These are phyloP conservation scores for Brassica cretica DNA, from an alignment of 345 rosid species.

Conservation along the genomic window DNA sequence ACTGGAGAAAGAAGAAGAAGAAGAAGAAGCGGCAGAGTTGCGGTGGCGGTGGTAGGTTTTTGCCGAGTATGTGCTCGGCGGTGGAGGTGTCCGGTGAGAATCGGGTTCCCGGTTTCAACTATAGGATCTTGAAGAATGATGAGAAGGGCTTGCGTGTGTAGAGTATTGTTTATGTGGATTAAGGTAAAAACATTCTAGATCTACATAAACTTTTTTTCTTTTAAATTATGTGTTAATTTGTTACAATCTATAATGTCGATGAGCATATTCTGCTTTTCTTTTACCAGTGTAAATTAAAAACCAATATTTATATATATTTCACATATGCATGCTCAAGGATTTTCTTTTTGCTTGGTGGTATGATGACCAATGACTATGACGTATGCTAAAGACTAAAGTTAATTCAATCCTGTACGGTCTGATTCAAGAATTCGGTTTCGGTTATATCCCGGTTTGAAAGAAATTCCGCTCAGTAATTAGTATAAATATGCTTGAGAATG, in stretches of 20 bases:
- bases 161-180: conserved; percentile 1
- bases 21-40: conserved; percentile 46
- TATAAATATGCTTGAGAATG: background rate
- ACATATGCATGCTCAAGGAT: background rate
- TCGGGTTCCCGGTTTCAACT: conserved; percentile 38
- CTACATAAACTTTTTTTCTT: background rate
- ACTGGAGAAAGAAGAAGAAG: conserved; percentile 66
- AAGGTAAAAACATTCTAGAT: conserved; percentile 9
- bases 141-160: conserved; percentile 15
- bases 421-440: background rate
- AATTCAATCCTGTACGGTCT: background rate
- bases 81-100: conserved; percentile 49
- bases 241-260: conserved; percentile 8
- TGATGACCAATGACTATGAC: conserved; percentile 1
- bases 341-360: background rate
- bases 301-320: background rate
- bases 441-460: background rate
- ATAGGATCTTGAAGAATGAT: conserved; percentile 66
- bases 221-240: background rate
- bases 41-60: conserved; percentile 30
- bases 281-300: background rate
- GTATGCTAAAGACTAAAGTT: background rate
- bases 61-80: conserved; percentile 59
- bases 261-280: conserved; percentile 10
- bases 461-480: background rate